phyloP scores from a whole-genome alignment of 139 green algal genomes.

The Raphidocelis subcapitata region DNA sequence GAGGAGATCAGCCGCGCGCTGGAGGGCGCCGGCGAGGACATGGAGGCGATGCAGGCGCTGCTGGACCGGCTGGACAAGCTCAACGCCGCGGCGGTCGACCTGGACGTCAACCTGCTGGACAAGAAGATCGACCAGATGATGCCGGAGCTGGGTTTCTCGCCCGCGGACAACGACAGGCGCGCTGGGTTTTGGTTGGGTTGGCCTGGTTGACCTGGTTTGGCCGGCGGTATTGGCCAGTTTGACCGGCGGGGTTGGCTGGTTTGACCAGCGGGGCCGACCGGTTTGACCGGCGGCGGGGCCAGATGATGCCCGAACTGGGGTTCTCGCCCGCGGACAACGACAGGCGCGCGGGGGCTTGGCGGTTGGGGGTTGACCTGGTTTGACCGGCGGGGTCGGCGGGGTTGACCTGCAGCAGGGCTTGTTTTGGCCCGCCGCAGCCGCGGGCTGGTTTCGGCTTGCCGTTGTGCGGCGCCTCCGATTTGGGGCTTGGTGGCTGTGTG shows the following conservation, averaged over 20 bases:
- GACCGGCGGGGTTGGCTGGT: not conserved
- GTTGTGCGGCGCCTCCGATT: too few relatives aligned
- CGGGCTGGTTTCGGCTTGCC: too few relatives aligned
- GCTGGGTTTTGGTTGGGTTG: not conserved
- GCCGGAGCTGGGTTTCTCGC: slow-evolving; percentile 94
- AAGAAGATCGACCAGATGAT: slow-evolving; percentile 98
- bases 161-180: slow-evolving; percentile 84
- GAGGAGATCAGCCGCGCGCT: slow-evolving; percentile 82
- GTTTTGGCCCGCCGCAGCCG: too few relatives aligned
- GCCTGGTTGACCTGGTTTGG: too few relatives aligned
- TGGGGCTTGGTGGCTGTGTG: too few relatives aligned
- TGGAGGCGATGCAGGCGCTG: slow-evolving; percentile 83
- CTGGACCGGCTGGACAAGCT: slow-evolving; percentile 91
- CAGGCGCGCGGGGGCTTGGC: slow-evolving; percentile 23
- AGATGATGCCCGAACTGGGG: slow-evolving; percentile 98
- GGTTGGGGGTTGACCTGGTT: too few relatives aligned
- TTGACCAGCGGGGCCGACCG: slow-evolving; percentile 57
- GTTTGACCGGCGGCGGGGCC: slow-evolving; percentile 94
- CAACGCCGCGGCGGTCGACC: slow-evolving; percentile 65
- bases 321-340: slow-evolving; percentile 93
- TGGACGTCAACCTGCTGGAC: slow-evolving; percentile 86
- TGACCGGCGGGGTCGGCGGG: too few relatives aligned
- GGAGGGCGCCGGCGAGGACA: slow-evolving; percentile 87
- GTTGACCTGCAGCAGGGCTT: not conserved
- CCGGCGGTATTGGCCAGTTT: too few relatives aligned